Evolutionary conservation across 148 eudicot species (phyloP).

Genomic region (Fagopyrum homotropicum): DNA sequence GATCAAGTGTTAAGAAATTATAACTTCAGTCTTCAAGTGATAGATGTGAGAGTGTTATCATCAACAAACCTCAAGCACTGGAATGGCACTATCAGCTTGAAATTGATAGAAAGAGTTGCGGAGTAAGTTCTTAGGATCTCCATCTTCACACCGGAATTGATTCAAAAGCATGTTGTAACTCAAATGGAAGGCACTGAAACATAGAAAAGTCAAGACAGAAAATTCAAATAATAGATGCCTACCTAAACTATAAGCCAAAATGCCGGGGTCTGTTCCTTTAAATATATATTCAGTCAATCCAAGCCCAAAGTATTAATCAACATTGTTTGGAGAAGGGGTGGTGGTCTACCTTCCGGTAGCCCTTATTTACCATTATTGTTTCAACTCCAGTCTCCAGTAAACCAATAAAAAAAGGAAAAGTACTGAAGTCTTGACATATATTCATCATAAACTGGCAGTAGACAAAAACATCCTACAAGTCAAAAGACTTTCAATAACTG

Average conservation of each 20-base stretch:
- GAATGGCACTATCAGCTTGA: conserved; percentile 90
- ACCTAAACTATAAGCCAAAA: neutral
- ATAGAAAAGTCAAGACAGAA: neutral
- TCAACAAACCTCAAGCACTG: conserved; percentile 75
- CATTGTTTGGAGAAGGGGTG: neutral
- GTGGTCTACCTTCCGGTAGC: too few relatives aligned
- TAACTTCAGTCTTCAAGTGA: neutral
- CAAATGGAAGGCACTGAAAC: conserved; percentile 88
- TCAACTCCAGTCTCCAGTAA: neutral
- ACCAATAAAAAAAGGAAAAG: neutral
- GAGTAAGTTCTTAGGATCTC: conserved; percentile 89
- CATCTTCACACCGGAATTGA: conserved; percentile 91
- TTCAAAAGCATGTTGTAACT: conserved; percentile 98
- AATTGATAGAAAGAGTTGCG: conserved; percentile 95
- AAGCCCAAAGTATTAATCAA: neutral
- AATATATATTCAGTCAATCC: neutral
- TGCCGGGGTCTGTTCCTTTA: neutral
- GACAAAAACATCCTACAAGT: neutral
- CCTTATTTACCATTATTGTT: neutral
- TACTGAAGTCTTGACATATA: neutral
- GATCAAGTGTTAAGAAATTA: conserved; percentile 8
- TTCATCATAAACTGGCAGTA: neutral
- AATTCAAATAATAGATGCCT: neutral
- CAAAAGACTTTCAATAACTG: neutral
- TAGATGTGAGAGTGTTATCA: conserved; percentile 1